These are phyloP conservation scores for Sideroxylon spinosum DNA, from an alignment of 179 eudicot species.

Conservation along the genomic window DNA sequence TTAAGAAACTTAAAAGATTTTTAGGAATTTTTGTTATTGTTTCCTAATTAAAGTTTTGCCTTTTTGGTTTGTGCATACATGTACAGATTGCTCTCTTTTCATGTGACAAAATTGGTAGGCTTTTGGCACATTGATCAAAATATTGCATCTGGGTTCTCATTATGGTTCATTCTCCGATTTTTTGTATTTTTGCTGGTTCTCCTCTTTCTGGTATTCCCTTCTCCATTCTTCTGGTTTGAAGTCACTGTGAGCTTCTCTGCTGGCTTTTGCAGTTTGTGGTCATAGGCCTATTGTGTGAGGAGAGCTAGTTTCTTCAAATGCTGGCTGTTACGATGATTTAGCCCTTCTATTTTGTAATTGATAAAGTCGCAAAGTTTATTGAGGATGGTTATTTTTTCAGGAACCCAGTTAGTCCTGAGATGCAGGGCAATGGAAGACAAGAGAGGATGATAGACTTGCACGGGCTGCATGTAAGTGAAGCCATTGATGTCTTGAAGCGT, in stretches of 20 bases:
- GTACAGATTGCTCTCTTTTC: too few relatives aligned
- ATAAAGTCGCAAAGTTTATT: not conserved
- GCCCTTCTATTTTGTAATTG: not conserved
- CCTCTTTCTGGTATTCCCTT: too few relatives aligned
- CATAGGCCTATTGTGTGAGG: not conserved
- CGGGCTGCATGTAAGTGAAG: constrained; percentile 85
- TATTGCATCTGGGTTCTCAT: too few relatives aligned
- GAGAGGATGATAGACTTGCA: constrained; percentile 89
- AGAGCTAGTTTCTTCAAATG: not conserved
- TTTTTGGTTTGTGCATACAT: too few relatives aligned
- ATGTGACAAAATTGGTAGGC: too few relatives aligned
- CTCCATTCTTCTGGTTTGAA: too few relatives aligned
- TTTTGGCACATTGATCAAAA: too few relatives aligned
- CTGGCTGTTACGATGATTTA: not conserved
- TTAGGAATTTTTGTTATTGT: too few relatives aligned
- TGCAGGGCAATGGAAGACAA: constrained; percentile 53
- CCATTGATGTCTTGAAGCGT: constrained; percentile 65
- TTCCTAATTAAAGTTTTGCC: too few relatives aligned
- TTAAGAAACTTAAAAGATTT: too few relatives aligned
- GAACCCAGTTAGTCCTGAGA: constrained; percentile 48
- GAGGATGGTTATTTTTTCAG: constrained; percentile 34
- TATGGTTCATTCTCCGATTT: too few relatives aligned
- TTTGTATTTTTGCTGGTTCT: too few relatives aligned
- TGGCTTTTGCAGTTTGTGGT: not conserved
- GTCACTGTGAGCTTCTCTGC: not conserved